Base-by-base conservation (phyloP, 2,329 filamentous ascomycete genomes). In the Penicillium oxalicum region DNA sequence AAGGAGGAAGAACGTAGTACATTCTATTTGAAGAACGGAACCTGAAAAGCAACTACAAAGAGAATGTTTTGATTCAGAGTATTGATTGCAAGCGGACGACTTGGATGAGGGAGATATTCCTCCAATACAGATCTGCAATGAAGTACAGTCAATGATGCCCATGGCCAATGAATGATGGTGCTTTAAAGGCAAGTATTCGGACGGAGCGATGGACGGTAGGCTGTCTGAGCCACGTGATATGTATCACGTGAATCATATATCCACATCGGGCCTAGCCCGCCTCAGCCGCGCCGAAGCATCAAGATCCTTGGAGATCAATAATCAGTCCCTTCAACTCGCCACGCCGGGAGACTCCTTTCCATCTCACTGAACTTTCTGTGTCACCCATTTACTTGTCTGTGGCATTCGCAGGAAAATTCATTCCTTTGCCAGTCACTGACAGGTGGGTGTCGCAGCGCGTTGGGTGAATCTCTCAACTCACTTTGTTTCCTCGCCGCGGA, bases 311-410 rank as follows among this genome's bases (percentile, higher is more conserved):
- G 50, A 56, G 53, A 60, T 59, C 51, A 51, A 32, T 32, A 32
- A 56, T 57, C 50, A 58, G 48, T 54, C 47, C 53, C 50, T 57
- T 59, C 58, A 58, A 54, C 57, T 57, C 61, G 63, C 55, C 58
- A 61, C 50, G 50, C 49, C 54, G 58, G 52, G 55, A 53, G 24
- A 45, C 50, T 47, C 44, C 53, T 48, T 57, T 40, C 50, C 56
- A 63, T 62, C 57, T 49, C 56, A 54, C 54, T 53, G 57, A 61
- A 60, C 51, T 54, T 59, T 56, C 56, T 56, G 29, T 42, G 55
- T 52, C 57, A 51, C 47, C 41, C 32, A 40, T 33, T 50, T 39
- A 43, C 46, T 50, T 46, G 55, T 48, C 50, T 49, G 49, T 55
- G 41, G 39, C 49, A 43, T 49, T 43, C 50, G 45, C 45, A 25